A percentile compares a stretch with the other conserved stretches of the same genome.
Evolutionary conservation across 192 early-diverging fungal species (phyloP).

Genomic region (Coemansia sp.): DNA sequence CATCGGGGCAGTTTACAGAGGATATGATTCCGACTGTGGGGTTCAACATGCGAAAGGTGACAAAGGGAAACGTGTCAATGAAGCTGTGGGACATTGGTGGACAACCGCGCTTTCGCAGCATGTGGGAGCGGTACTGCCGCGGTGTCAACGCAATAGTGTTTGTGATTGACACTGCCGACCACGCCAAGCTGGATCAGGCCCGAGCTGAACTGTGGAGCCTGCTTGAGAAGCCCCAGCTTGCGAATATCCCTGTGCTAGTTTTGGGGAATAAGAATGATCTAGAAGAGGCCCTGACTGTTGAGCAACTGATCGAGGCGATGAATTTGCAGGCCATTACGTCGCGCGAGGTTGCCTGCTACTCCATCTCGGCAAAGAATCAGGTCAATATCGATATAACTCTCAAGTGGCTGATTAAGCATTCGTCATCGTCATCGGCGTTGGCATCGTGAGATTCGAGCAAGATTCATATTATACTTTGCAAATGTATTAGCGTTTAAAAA

Average conservation of each 20-base stretch:
- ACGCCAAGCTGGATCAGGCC: conserved; percentile 87
- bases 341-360: conserved; percentile 97
- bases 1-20: conserved; percentile 79
- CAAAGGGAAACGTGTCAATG: conserved; percentile 93
- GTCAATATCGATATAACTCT: conserved; percentile 97
- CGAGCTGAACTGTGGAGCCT: conserved; percentile 87
- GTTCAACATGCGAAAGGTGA: conserved; percentile 97
- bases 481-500: too few relatives aligned
- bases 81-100: conserved; percentile 99
- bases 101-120: conserved; percentile 94
- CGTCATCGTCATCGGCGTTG: conserved; percentile 41
- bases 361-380: conserved; percentile 96
- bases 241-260: conserved; percentile 93
- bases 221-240: conserved; percentile 90
- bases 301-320: conserved; percentile 89
- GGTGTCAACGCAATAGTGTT: conserved; percentile 99
- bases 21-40: conserved; percentile 97
- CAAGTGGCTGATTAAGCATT: conserved; percentile 91
- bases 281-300: conserved; percentile 79
- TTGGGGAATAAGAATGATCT: conserved; percentile 99
- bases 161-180: conserved; percentile 96
- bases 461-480: too few relatives aligned
- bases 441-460: not conserved
- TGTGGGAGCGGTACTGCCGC: conserved; percentile 89
- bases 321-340: conserved; percentile 84